Evolutionary conservation across 2,329 filamentous ascomycete species (phyloP).

Genomic region (Trichoderma brevicompactum): DNA sequence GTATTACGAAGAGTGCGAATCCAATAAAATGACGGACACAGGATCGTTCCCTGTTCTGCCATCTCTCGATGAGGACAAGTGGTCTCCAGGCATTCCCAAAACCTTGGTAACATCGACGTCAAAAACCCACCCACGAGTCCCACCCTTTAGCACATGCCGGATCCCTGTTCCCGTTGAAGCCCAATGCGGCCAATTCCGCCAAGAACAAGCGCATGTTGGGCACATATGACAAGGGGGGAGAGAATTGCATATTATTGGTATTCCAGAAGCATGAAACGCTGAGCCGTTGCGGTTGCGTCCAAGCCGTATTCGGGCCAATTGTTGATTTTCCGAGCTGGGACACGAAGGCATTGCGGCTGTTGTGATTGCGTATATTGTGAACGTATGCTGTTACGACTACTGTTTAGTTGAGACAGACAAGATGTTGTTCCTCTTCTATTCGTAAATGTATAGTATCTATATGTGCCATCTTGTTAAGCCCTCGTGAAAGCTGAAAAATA

Average conservation of each 20-base stretch:
- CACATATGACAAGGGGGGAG: constrained; percentile 22
- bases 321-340: not conserved
- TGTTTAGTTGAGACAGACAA: no score
- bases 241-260: not conserved
- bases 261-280: constrained; percentile 21
- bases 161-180: constrained; percentile 25
- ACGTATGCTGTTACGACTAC: no score
- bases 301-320: not conserved
- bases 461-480: no score
- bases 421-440: no score
- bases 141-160: constrained; percentile 12
- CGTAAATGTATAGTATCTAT: no score
- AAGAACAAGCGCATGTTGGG: constrained; percentile 21
- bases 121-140: constrained; percentile 1
- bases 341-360: not conserved
- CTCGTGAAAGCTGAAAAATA: no score
- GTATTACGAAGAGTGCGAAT: not conserved
- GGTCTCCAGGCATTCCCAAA: not conserved
- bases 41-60: constrained; percentile 1
- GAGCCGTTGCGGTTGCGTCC: constrained; percentile 14
- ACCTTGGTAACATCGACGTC: constrained; percentile 11
- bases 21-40: not conserved
- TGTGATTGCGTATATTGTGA: not conserved
- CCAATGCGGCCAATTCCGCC: constrained; percentile 16
- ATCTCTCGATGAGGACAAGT: not conserved